Evolutionary conservation across 2,329 filamentous ascomycete species (phyloP).

Genomic region (Macroventuria anomochaeta): DNA sequence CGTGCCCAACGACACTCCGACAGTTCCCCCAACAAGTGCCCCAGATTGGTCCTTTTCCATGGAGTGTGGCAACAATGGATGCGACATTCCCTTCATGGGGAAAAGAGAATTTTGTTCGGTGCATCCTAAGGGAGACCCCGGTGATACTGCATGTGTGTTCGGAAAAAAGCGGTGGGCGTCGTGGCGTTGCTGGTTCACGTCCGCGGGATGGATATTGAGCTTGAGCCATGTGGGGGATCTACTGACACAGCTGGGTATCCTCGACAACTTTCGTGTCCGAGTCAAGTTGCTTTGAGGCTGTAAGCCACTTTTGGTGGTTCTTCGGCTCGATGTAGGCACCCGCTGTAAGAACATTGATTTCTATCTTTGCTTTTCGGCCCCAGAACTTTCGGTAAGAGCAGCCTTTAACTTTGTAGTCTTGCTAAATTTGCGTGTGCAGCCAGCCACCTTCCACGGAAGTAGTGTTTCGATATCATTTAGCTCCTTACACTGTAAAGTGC

Average conservation of each 20-base stretch:
- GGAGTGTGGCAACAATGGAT: slow-evolving; percentile 26
- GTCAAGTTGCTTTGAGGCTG: slow-evolving; percentile 3
- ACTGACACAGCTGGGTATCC: slow-evolving; percentile 19
- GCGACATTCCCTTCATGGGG: slow-evolving; percentile 15
- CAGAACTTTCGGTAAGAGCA: neutral
- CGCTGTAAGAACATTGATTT: neutral
- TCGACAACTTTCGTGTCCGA: slow-evolving; percentile 12
- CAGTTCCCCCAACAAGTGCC: slow-evolving; percentile 32
- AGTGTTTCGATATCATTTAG: slow-evolving; percentile 11
- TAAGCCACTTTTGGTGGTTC: neutral
- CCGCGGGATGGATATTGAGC: slow-evolving; percentile 10
- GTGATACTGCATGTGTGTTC: neutral
- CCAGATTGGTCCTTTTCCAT: slow-evolving; percentile 22
- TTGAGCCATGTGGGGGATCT: slow-evolving; percentile 20
- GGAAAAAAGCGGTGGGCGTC: slow-evolving; percentile 12
- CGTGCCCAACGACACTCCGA: slow-evolving; percentile 22
- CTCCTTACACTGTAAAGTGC: slow-evolving; percentile 2
- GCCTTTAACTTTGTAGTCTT: neutral
- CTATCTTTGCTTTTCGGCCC: neutral
- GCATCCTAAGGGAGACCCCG: neutral
- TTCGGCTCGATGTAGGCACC: neutral
- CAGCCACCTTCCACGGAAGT: slow-evolving; percentile 9
- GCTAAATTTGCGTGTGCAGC: slow-evolving; percentile 6
- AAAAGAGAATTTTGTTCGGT: neutral
- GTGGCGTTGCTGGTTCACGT: slow-evolving; percentile 15